Conservation (phyloP, 2,329 filamentous ascomycete genomes). For the Phaeosphaeria sp. region DNA sequence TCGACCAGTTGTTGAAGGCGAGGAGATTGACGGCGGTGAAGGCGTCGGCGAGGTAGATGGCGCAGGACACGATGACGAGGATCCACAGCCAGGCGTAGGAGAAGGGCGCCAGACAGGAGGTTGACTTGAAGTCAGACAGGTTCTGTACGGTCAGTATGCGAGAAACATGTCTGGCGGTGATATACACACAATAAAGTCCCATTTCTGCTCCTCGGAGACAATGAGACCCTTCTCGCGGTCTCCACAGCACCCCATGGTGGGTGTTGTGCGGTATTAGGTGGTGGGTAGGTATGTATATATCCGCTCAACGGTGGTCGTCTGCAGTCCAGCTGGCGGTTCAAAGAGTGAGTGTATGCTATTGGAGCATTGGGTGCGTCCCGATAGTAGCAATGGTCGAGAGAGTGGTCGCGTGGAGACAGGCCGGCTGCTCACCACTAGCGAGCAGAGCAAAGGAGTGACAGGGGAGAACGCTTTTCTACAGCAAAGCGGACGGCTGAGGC, state of each 20-base stretch:
- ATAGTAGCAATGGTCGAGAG: slow-evolving; percentile 9
- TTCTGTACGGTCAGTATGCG: slow-evolving; percentile 46
- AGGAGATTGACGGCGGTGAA: slow-evolving; percentile 94
- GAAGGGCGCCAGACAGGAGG: slow-evolving; percentile 76
- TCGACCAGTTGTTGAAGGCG: slow-evolving; percentile 87
- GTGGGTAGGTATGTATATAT: slow-evolving; percentile 23
- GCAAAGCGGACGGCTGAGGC: slow-evolving; percentile 20
- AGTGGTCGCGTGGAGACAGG: slow-evolving; percentile 42
- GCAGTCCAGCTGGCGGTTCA: slow-evolving; percentile 47
- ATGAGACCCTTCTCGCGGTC: slow-evolving; percentile 46
- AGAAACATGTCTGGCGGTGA: not conserved
- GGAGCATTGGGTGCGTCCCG: slow-evolving; percentile 30
- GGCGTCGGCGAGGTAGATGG: slow-evolving; percentile 87
- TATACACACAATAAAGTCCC: slow-evolving; percentile 85
- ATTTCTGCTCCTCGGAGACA: slow-evolving; percentile 64
- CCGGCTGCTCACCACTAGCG: slow-evolving; percentile 47
- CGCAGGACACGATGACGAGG: slow-evolving; percentile 77
- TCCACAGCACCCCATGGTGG: slow-evolving; percentile 47
- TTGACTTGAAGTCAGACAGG: slow-evolving; percentile 80
- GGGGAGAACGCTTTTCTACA: slow-evolving; percentile 28
- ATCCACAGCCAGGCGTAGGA: slow-evolving; percentile 88
- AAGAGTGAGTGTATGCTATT: slow-evolving; percentile 39
- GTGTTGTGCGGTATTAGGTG: slow-evolving; percentile 34
- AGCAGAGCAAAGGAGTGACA: slow-evolving; percentile 37
- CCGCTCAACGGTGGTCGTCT: slow-evolving; percentile 44